Evolutionary conservation across 345 rosid genomes (phyloP).

Genomic region (Leavenworthia alabamica): DNA sequence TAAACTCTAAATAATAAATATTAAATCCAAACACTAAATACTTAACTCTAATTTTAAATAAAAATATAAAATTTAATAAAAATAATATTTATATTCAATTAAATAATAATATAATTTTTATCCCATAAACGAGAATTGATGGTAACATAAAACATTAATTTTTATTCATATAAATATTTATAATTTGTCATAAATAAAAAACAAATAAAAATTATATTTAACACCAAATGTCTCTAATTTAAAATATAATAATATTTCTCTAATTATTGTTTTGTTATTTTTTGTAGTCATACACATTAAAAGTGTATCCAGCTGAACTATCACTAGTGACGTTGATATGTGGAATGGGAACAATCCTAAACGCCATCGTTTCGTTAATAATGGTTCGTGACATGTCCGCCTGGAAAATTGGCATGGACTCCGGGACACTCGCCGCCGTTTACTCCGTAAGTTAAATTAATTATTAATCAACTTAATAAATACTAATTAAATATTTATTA

Average conservation of each 20-base stretch:
- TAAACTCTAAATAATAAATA: no score
- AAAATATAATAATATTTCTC: not conserved
- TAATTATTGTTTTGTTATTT: no score
- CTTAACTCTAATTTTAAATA: no score
- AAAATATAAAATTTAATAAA: no score
- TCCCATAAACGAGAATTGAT: no score
- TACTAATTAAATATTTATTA: not conserved
- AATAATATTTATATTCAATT: no score
- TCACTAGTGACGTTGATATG: slow-evolving; percentile 71
- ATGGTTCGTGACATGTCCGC: slow-evolving; percentile 61
- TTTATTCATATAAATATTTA: not conserved
- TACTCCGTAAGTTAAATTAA: slow-evolving; percentile 48
- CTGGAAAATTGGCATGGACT: slow-evolving; percentile 70
- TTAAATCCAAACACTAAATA: no score
- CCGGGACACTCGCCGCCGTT: slow-evolving; percentile 66
- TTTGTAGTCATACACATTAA: slow-evolving; percentile 68
- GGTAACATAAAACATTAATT: no score
- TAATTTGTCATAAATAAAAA: not conserved
- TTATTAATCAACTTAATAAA: not conserved
- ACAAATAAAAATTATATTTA: not conserved
- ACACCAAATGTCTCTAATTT: not conserved
- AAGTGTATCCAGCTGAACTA: slow-evolving; percentile 74
- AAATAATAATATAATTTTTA: no score
- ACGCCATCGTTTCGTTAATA: slow-evolving; percentile 43
- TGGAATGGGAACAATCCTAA: slow-evolving; percentile 57